Base-by-base conservation (phyloP, 2,329 filamentous ascomycete species). In the Diplocarpon mali region DNA sequence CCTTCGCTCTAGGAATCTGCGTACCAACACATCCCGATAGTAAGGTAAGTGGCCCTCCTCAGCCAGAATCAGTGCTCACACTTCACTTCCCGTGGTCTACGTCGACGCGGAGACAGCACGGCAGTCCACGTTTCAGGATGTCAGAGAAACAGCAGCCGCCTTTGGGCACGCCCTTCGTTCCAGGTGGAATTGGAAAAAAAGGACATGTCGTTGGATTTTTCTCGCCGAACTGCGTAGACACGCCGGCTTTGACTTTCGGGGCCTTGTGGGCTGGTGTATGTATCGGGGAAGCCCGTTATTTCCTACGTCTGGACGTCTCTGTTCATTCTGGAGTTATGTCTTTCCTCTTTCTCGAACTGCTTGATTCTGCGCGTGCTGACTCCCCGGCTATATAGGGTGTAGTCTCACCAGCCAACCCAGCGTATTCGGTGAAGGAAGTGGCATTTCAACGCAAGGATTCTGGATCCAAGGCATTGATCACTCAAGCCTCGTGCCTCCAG, bases 221-320 rank as follows among this genome's bases (percentile, higher is more conserved):
- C 69, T 79, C 84, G 3, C 83, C 86, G 30, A 95, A 95, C 62
- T 78, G 73, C 62, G 80, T 95, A 59, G 88, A 95, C 62, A 86
- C 81, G 0, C 80, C 85, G 0, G 69, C 80, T 3, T 64, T 87
- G 35, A 86, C 77, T 60, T 85, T 84, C 68, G 89, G 87, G 28
- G 72, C 77, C 9, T 76, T 83, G 50, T 95, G 85, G 83, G 83
- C 85, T 0, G 87, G 86, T 39, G 88, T n/a, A n/a, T n/a, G n/a
- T n/a, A n/a, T n/a, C n/a, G n/a, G n/a, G n/a, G n/a, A n/a, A n/a
- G n/a, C n/a, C n/a, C n/a, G n/a, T n/a, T n/a, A n/a, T n/a, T n/a
- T n/a, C n/a, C n/a, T n/a, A n/a, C n/a, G n/a, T n/a, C n/a, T n/a
- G n/a, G n/a, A n/a, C n/a, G n/a, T n/a, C n/a, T n/a, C n/a, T n/a